phyloP scores from a whole-genome alignment of 2,329 filamentous ascomycete genomes.

The Aspergillus sp. region DNA sequence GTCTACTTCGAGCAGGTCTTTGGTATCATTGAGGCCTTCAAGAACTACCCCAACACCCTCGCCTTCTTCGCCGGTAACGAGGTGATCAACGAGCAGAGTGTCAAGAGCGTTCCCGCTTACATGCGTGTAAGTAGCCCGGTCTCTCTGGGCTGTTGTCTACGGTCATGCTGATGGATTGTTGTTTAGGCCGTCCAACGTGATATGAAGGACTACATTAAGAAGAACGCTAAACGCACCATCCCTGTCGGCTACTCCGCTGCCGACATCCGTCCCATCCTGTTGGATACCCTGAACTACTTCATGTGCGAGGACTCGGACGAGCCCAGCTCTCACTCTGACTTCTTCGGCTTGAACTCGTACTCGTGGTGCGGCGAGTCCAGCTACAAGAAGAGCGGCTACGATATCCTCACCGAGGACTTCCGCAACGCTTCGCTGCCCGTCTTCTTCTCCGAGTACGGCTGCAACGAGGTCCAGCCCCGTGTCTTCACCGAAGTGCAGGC shows the following conservation, averaged over 20 bases:
- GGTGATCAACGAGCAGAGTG: constrained; percentile 63
- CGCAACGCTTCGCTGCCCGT: constrained; percentile 58
- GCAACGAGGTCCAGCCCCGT: constrained; percentile 59
- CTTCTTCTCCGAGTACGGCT: constrained; percentile 68
- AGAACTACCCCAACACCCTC: constrained; percentile 63
- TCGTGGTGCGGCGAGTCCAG: constrained; percentile 65
- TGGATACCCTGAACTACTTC: constrained; percentile 62
- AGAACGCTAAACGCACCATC: constrained; percentile 57
- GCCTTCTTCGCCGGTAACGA: constrained; percentile 70
- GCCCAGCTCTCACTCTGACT: constrained; percentile 58
- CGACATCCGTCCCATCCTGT: constrained; percentile 60
- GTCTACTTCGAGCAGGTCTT: constrained; percentile 61
- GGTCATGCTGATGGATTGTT: neutral
- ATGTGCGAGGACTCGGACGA: constrained; percentile 53
- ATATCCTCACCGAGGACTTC: constrained; percentile 60
- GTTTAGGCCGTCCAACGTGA: constrained; percentile 62
- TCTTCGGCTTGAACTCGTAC: constrained; percentile 68
- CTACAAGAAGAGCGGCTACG: constrained; percentile 56
- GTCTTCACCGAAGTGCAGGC: constrained; percentile 61
- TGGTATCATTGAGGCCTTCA: constrained; percentile 65
- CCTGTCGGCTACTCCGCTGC: constrained; percentile 69
- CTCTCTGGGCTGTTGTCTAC: neutral
- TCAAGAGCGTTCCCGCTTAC: constrained; percentile 56
- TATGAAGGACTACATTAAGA: constrained; percentile 66
- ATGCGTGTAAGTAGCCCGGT: constrained; percentile 46